phyloP scores from a whole-genome alignment of 164 flowering plant genomes.

The Sedum album region DNA sequence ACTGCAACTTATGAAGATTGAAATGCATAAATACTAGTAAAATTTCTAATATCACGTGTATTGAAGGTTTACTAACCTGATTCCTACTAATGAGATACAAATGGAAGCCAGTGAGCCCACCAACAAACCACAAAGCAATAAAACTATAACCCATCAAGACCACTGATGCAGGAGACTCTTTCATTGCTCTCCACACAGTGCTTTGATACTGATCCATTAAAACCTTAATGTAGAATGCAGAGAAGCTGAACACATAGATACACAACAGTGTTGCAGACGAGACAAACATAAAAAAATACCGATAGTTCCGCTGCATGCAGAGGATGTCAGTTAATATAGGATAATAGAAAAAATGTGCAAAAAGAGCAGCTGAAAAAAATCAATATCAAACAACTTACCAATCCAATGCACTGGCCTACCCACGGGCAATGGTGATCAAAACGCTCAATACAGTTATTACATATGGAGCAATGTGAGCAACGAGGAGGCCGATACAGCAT shows the following conservation, averaged over 20 bases:
- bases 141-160: constrained; percentile 80
- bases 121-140: constrained; percentile 86
- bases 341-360: neutral
- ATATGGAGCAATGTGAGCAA: constrained; percentile 89
- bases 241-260: constrained; percentile 80
- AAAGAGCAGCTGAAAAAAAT: neutral
- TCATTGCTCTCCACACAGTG: constrained; percentile 84
- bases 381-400: constrained; percentile 39
- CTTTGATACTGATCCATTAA: constrained; percentile 59
- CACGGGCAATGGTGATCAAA: constrained; percentile 99
- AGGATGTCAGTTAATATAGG: neutral
- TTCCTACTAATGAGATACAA: constrained; percentile 80
- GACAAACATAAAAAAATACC: constrained; percentile 83
- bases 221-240: constrained; percentile 77
- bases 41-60: neutral
- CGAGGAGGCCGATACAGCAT: constrained; percentile 97
- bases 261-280: constrained; percentile 86
- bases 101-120: constrained; percentile 93
- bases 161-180: constrained; percentile 80
- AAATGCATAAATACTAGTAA: neutral
- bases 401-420: constrained; percentile 96
- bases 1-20: neutral
- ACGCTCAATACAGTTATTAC: constrained; percentile 89
- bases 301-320: constrained; percentile 83
- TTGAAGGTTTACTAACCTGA: constrained; percentile 50